Evolutionary conservation across 148 eudicot species (phyloP).

Genomic region (Mesembryanthemum crystallinum): DNA sequence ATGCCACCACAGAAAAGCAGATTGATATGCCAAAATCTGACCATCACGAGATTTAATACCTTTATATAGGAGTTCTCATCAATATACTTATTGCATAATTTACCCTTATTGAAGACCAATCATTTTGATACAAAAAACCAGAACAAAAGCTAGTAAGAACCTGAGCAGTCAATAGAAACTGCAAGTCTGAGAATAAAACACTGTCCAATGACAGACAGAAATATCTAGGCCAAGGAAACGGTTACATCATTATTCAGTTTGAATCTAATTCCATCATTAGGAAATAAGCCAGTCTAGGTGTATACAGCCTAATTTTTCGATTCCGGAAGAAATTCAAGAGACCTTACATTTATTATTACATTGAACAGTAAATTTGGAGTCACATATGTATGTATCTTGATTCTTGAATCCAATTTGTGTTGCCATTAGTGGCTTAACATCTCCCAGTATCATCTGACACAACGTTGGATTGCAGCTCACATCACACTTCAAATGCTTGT

Average conservation of each 20-base stretch:
- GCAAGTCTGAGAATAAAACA: too few species aligned
- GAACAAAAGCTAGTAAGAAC: neutral
- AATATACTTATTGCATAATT: neutral
- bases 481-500: too few species aligned
- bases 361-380: too few species aligned
- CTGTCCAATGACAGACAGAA: neutral
- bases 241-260: too few species aligned
- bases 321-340: neutral
- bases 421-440: too few species aligned
- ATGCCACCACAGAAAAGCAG: neutral
- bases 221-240: neutral
- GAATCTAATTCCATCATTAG: neutral
- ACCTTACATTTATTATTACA: neutral
- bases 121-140: neutral
- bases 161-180: neutral
- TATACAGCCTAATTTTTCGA: neutral
- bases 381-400: too few species aligned
- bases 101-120: neutral
- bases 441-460: too few species aligned
- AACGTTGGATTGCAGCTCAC: too few species aligned
- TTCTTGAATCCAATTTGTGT: too few species aligned
- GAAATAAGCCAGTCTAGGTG: neutral
- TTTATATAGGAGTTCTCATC: neutral
- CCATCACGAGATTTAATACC: neutral
- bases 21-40: neutral